Conservation (phyloP, 1,139 yeast genomes). For the Arxiozyma telluris region DNA sequence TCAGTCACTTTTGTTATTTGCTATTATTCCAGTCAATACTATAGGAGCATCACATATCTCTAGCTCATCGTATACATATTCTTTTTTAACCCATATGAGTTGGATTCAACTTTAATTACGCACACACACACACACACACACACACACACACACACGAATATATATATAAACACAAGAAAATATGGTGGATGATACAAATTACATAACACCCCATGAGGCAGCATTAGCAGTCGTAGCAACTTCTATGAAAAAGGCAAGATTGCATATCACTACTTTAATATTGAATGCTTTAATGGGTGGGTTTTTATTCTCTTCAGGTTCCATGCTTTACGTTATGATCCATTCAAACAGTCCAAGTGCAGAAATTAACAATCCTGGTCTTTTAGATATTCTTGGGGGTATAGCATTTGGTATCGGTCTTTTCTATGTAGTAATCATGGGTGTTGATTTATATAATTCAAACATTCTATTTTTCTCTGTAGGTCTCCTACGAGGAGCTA, state of each 20-base stretch:
- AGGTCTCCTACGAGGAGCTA: conserved; percentile 60
- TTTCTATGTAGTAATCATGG: conserved; percentile 63
- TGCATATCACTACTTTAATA: conserved; percentile 46
- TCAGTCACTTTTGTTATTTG: too few relatives aligned
- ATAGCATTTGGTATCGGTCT: conserved; percentile 57
- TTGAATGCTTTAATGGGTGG: conserved; percentile 67
- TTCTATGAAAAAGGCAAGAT: conserved; percentile 68
- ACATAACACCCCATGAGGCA: conserved; percentile 67
- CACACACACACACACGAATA: too few relatives aligned
- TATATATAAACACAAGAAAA: background rate
- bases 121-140: too few relatives aligned
- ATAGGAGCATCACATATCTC: too few relatives aligned
- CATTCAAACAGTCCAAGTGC: conserved; percentile 44
- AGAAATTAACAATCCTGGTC: conserved; percentile 41
- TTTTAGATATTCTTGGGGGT: conserved; percentile 47
- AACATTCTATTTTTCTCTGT: conserved; percentile 62
- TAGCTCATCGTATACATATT: too few relatives aligned
- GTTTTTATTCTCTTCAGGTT: conserved; percentile 58
- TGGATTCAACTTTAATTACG: too few relatives aligned
- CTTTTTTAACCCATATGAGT: too few relatives aligned
- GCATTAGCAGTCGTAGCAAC: conserved; percentile 79
- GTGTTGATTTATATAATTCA: conserved; percentile 66
- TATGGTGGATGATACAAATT: conserved; percentile 43
- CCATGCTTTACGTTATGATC: conserved; percentile 54
- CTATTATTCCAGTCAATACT: too few relatives aligned